phyloP scores from a whole-genome alignment of 2,329 filamentous ascomycete species.

The Stylonectria norvegica region DNA sequence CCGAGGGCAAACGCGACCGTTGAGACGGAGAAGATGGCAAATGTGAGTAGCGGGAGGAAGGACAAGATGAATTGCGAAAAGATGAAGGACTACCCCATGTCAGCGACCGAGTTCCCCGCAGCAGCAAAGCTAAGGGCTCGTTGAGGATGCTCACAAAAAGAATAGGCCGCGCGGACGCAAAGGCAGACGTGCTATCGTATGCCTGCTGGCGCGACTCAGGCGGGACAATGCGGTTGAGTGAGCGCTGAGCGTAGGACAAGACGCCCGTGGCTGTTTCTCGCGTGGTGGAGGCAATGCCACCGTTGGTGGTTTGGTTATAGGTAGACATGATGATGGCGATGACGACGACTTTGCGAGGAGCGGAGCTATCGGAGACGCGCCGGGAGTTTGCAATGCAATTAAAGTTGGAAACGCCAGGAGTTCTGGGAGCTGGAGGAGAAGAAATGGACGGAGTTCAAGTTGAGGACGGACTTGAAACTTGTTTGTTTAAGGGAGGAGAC shows the following conservation, averaged over 20 bases:
- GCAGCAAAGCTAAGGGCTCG: not conserved
- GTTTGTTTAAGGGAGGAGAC: not conserved
- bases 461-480: not conserved
- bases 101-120: not conserved
- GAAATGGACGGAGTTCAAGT: not conserved
- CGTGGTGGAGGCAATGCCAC: constrained; percentile 25
- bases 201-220: constrained; percentile 58
- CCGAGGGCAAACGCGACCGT: constrained; percentile 61
- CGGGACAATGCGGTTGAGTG: constrained; percentile 52
- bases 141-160: constrained; percentile 55
- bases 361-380: not conserved
- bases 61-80: constrained; percentile 62
- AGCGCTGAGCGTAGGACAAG: constrained; percentile 40
- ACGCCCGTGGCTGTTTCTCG: constrained; percentile 35
- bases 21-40: constrained; percentile 62
- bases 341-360: not conserved
- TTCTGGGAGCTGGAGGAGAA: too few relatives aligned
- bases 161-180: constrained; percentile 63
- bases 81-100: constrained; percentile 58
- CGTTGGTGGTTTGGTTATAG: constrained; percentile 5
- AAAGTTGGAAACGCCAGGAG: not conserved
- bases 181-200: constrained; percentile 50
- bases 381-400: not conserved
- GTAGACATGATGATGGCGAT: not conserved
- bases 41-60: constrained; percentile 64